phyloP scores from a whole-genome alignment of 148 eudicot species.

The Cornus controversa region DNA sequence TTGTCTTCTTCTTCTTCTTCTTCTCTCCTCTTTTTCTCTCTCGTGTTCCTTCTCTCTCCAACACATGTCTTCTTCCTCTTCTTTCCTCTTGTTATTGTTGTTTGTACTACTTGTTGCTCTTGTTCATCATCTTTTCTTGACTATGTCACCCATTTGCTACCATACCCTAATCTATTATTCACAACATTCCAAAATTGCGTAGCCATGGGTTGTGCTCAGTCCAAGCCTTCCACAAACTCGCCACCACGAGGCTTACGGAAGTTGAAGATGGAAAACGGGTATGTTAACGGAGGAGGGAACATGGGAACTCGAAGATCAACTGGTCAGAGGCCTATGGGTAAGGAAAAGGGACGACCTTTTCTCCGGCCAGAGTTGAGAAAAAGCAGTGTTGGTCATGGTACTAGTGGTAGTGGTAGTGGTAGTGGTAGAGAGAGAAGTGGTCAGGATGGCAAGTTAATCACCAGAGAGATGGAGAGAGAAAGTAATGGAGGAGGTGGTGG shows the following conservation, averaged over 20 bases:
- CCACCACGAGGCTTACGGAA: slow-evolving; percentile 13
- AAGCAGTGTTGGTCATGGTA: not conserved
- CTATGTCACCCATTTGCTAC: slow-evolving; percentile 11
- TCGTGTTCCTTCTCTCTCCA: not conserved
- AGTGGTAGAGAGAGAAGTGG: not conserved
- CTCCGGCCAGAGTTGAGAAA: not conserved
- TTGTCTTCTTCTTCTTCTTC: slow-evolving; percentile 11
- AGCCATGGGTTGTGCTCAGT: slow-evolving; percentile 31
- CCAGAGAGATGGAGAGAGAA: not conserved
- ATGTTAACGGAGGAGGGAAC: slow-evolving; percentile 13
- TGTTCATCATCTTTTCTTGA: not conserved
- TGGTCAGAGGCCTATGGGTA: slow-evolving; percentile 12
- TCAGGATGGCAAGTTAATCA: slow-evolving; percentile 2
- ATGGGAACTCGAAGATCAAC: slow-evolving; percentile 20
- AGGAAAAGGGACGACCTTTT: not conserved
- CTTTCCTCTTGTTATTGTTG: slow-evolving; percentile 21
- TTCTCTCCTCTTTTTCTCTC: slow-evolving; percentile 2
- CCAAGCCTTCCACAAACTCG: slow-evolving; percentile 22
- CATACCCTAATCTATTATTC: not conserved
- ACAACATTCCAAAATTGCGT: not conserved
- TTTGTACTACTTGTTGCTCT: slow-evolving; percentile 3
- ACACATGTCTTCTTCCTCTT: slow-evolving; percentile 25
- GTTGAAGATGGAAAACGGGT: slow-evolving; percentile 26
- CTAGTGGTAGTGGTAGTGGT: slow-evolving; percentile 2
- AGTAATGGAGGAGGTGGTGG: not conserved